A percentile compares a stretch with the other conserved stretches of the same genome.
phyloP scores from a whole-genome alignment of 2,329 filamentous ascomycete genomes.

The Gaeumannomyces tritici region DNA sequence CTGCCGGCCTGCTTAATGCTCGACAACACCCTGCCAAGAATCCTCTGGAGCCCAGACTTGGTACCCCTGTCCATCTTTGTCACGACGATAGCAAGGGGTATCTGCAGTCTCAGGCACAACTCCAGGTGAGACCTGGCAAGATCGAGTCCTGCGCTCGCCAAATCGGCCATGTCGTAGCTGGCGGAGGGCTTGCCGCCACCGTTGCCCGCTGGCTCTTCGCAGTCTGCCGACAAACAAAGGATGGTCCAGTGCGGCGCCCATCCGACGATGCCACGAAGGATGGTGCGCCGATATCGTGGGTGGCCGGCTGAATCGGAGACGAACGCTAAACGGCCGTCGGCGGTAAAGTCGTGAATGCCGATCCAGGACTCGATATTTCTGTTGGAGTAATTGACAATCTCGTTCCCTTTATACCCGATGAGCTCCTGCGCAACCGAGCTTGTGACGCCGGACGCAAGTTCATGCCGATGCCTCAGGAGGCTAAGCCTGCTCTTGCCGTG shows the following conservation, averaged over 20 bases:
- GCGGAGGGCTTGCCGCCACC: neutral
- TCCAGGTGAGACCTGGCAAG: slow-evolving; percentile 73
- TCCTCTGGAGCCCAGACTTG: slow-evolving; percentile 58
- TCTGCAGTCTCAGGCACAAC: slow-evolving; percentile 69
- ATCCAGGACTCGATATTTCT: slow-evolving; percentile 87
- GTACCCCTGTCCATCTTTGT: slow-evolving; percentile 88
- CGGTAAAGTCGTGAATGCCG: slow-evolving; percentile 77
- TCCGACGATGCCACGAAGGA: slow-evolving; percentile 79
- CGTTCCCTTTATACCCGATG: slow-evolving; percentile 62
- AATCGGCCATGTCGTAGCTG: neutral
- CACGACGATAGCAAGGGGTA: slow-evolving; percentile 72
- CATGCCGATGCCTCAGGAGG: slow-evolving; percentile 84
- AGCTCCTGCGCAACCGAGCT: slow-evolving; percentile 93
- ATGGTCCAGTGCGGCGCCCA: slow-evolving; percentile 95
- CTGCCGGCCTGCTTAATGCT: slow-evolving; percentile 64
- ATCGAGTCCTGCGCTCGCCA: slow-evolving; percentile 47
- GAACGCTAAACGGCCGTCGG: slow-evolving; percentile 69
- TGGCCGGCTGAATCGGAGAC: slow-evolving; percentile 89
- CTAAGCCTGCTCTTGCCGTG: slow-evolving; percentile 82
- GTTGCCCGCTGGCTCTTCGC: slow-evolving; percentile 16
- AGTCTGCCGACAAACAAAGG: slow-evolving; percentile 77
- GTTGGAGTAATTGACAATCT: slow-evolving; percentile 74
- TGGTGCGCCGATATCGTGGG: slow-evolving; percentile 80
- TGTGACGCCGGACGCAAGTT: slow-evolving; percentile 83
- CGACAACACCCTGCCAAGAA: slow-evolving; percentile 64